Percentiles rank a stretch among this genome's conserved stretches.
Conservation (phyloP, 768 basidiomycete genomes). For the Mycena maculata region DNA sequence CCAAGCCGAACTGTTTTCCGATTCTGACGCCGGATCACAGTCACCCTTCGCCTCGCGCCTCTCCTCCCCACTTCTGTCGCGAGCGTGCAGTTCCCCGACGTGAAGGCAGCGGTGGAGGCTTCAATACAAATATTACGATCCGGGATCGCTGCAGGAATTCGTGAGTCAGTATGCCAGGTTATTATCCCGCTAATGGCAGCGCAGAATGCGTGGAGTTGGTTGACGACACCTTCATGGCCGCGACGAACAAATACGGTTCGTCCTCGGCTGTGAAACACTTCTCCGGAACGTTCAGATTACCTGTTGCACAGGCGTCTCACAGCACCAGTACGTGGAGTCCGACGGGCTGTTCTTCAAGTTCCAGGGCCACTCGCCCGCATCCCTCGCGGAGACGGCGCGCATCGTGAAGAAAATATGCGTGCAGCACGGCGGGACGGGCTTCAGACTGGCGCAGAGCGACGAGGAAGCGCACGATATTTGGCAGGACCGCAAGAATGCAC, state of each 20-base stretch:
- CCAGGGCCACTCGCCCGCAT: constrained; percentile 72
- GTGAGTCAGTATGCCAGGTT: background rate
- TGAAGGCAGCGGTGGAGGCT: constrained; percentile 79
- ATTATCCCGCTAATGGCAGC: background rate
- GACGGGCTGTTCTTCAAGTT: constrained; percentile 92
- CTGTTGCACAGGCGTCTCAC: constrained; percentile 43
- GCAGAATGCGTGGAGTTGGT: constrained; percentile 88
- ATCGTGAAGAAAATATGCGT: constrained; percentile 68
- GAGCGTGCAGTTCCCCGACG: constrained; percentile 82
- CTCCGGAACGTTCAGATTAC: background rate
- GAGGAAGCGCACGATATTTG: constrained; percentile 80
- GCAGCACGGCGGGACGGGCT: constrained; percentile 75
- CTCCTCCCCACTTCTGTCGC: constrained; percentile 86
- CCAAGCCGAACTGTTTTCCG: background rate
- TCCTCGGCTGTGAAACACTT: no score
- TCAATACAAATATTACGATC: constrained; percentile 68
- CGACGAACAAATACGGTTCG: constrained; percentile 67
- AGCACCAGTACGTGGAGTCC: constrained; percentile 66
- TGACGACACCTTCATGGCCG: constrained; percentile 76
- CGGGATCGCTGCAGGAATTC: constrained; percentile 13
- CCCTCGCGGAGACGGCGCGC: constrained; percentile 69
- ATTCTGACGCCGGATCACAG: constrained; percentile 45
- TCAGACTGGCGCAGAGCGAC: constrained; percentile 71
- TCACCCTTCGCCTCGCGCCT: constrained; percentile 85
- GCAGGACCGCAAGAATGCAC: constrained; percentile 77